Evolutionary conservation across 176 grass and related monocot genomes (phyloP), one percentile per base, ranked within the genome.

Genomic region (Sorghum bicolor): DNA sequence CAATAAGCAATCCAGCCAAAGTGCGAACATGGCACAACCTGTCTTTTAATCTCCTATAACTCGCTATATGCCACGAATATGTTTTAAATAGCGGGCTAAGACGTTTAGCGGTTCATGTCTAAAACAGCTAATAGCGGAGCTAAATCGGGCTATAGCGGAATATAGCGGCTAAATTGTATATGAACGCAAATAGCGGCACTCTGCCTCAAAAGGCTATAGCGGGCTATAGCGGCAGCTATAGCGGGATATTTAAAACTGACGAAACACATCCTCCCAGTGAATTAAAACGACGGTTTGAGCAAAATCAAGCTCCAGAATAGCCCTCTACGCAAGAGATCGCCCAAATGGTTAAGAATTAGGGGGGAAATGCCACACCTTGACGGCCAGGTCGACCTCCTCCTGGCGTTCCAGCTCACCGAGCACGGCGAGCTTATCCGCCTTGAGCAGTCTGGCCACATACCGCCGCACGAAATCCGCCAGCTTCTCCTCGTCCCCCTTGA

Each of bases 361-460:
- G 32, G 28, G 28, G 32, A 36, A 70, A 32, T 1, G 8, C 20
- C 48, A 20, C 31, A 98, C 96, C 89, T 93, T 98, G 75, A 98
- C 82, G 32, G 96, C 87, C 24, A 98, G 85, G 65, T 95, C 83
- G 41, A 98, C 85, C 82, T 98, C 93, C 72, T 90, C 82, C 86
- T 98, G 96, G 61, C 96, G 93, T 74, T 95, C 89, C 5, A 98
- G 79, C 86, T 98, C 96, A 38, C 64, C 83, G 8, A 98, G 83
- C 79, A 95, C 91, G 63, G 93, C 87, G 22, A 98, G 87, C 86
- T 98, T 98, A 40, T 98, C 96, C 30, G 91, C 88, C 91, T 95
- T 95, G 76, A 98, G 93, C 39, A 98, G 85, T 66, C 96, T 87
- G 75, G 61, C 57, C 9, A 98, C 96, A 78, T 95, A 74, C 67